phyloP scores from a whole-genome alignment of 345 rosid genomes.

The Mangifera indica region DNA sequence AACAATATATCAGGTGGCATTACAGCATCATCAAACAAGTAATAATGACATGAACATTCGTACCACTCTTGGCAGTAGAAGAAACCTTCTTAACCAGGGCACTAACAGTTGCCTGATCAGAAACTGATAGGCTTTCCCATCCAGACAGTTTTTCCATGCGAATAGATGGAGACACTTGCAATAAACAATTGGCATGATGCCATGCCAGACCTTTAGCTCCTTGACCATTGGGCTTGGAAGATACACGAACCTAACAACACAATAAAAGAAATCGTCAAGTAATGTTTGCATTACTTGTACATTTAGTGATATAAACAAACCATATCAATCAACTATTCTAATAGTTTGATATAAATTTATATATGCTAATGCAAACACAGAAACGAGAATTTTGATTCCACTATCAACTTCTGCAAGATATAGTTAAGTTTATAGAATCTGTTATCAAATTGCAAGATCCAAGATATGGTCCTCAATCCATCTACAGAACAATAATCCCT shows the following conservation, averaged over 20 bases:
- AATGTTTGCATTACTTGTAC: constrained; percentile 15
- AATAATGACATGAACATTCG: constrained; percentile 10
- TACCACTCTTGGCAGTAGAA: constrained; percentile 51
- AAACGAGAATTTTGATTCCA: not conserved
- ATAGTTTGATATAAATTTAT: not conserved
- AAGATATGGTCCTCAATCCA: not conserved
- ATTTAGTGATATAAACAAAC: not conserved
- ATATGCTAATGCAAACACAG: not conserved
- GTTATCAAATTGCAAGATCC: not conserved
- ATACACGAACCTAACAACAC: constrained; percentile 66
- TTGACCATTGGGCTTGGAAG: constrained; percentile 67
- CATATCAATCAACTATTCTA: not conserved
- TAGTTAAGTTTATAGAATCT: not conserved
- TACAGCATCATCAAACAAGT: constrained; percentile 2
- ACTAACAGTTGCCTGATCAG: constrained; percentile 56
- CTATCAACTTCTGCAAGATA: not conserved
- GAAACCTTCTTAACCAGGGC: constrained; percentile 50
- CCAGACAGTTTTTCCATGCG: constrained; percentile 68
- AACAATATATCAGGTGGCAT: not conserved
- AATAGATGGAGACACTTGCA: constrained; percentile 51
- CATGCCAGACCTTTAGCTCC: constrained; percentile 69
- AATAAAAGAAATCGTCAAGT: constrained; percentile 13
- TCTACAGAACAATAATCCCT: not conserved
- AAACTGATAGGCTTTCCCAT: constrained; percentile 65
- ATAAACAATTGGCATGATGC: constrained; percentile 85